Conservation (phyloP, 2,329 filamentous ascomycete species). For the Ophiocordyceps polyrhachis-furcata region DNA sequence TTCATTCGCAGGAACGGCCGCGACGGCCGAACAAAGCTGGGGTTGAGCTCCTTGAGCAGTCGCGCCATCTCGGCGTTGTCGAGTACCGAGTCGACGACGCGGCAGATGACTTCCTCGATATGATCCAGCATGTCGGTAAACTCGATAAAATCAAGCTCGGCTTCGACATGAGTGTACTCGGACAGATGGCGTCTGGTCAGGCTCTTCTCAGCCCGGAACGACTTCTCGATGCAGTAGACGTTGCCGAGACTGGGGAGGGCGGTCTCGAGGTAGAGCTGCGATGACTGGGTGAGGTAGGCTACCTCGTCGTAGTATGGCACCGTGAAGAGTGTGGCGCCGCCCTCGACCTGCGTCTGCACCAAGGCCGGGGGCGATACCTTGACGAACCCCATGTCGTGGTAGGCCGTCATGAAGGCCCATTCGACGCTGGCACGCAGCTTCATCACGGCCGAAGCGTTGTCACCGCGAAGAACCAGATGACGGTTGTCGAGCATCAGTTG, state of each 20-base stretch:
- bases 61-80: constrained; percentile 53
- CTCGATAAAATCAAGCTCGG: constrained; percentile 86
- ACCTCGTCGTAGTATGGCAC: constrained; percentile 79
- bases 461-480: constrained; percentile 70
- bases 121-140: constrained; percentile 80
- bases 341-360: constrained; percentile 91
- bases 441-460: constrained; percentile 70
- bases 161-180: constrained; percentile 95
- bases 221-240: constrained; percentile 96
- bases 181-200: constrained; percentile 85
- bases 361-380: constrained; percentile 81
- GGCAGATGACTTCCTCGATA: constrained; percentile 72
- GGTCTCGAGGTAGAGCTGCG: constrained; percentile 94
- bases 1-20: constrained; percentile 89
- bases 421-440: constrained; percentile 70
- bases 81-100: constrained; percentile 62
- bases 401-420: constrained; percentile 61
- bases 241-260: constrained; percentile 78
- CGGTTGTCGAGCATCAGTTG: constrained; percentile 60
- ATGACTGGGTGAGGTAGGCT: constrained; percentile 90
- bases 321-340: constrained; percentile 76
- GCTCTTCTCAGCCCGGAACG: constrained; percentile 94
- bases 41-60: constrained; percentile 76
- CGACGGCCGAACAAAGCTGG: constrained; percentile 62
- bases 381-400: constrained; percentile 56